A percentile compares a stretch with the other conserved stretches of the same genome.
phyloP scores from a whole-genome alignment of 768 basidiomycete species.

The Suillus bovinus region DNA sequence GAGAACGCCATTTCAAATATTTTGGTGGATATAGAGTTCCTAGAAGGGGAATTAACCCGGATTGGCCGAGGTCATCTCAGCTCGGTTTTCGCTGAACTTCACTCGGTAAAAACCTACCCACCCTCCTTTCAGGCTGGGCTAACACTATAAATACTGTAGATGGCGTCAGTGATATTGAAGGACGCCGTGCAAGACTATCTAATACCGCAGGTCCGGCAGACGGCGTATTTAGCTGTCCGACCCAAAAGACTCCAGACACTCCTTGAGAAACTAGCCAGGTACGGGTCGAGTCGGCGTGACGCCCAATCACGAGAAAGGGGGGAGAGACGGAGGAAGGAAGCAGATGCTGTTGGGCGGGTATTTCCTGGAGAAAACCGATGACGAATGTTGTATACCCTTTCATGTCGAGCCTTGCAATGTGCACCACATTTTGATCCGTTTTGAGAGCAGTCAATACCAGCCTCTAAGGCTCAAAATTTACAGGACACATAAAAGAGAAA shows the following conservation, averaged over 20 bases:
- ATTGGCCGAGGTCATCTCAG: slow-evolving; percentile 72
- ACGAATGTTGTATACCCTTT: slow-evolving; percentile 14
- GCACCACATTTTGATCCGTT: background rate
- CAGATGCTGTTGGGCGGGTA: slow-evolving; percentile 72
- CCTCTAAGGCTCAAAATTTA: slow-evolving; percentile 30
- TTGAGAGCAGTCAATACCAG: slow-evolving; percentile 22
- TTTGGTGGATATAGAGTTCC: slow-evolving; percentile 81
- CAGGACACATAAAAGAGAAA: slow-evolving; percentile 28
- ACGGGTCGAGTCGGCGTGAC: slow-evolving; percentile 64
- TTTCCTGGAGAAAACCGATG: slow-evolving; percentile 69
- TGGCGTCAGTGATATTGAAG: slow-evolving; percentile 67
- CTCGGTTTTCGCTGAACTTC: slow-evolving; percentile 77
- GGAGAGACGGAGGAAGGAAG: slow-evolving; percentile 74
- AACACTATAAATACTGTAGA: slow-evolving; percentile 40
- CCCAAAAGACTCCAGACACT: slow-evolving; percentile 71
- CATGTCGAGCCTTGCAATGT: background rate
- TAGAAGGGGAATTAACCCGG: slow-evolving; percentile 82
- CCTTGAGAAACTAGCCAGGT: slow-evolving; percentile 77
- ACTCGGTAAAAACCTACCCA: slow-evolving; percentile 51
- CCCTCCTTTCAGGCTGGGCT: slow-evolving; percentile 6
- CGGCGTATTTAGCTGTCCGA: slow-evolving; percentile 64
- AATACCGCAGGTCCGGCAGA: slow-evolving; percentile 65
- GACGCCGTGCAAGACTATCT: slow-evolving; percentile 81
- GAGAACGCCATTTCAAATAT: slow-evolving; percentile 89
- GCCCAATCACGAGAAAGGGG: slow-evolving; percentile 59